Evolutionary conservation across 495 filamentous ascomycete species (phyloP), one percentile per base, ranked within the genome.

Genomic region (Durotheca rogersii): DNA sequence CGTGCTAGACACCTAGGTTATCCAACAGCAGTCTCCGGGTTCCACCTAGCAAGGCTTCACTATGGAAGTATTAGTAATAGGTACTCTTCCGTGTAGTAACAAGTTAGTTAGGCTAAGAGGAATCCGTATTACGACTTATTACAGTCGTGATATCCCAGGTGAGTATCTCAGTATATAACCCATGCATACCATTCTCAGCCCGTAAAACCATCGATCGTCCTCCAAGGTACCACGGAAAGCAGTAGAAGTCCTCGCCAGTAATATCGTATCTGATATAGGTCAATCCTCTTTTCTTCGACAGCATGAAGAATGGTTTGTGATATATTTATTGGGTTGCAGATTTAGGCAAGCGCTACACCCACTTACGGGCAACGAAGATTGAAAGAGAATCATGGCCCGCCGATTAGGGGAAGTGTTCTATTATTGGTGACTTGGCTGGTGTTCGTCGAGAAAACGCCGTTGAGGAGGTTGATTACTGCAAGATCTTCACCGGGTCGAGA

Each of bases 1-100:
- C 29, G 6, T 7, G 7, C n/a, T n/a, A 41, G 7, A 45, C 18
- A 15, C 23, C 39, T 11, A 39, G 12, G 20, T 29, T 38, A 34
- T 25, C 20, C 17, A 17, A 10, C 32, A 16, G 40, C 16, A 17
- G 14, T 25, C 12, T 37, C 23, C 12, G 18, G 36, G 14, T 14
- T 40, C 27, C 18, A 27, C 27, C 11, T 6, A 42, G 18, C 18
- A 11, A 30, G 12, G 19, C 21, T 27, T 41, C 11, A 37, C 41
- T 57, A 43, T 46, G 31, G 35, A 45, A 19, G 12, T 3, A 36
- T 56, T 19, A 56, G 46, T 56, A 33, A 27, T 27, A 9, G 12
- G 7, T 19, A 32, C 41, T 38, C 14, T 17, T 16, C 19, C 23
- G 32, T 39, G 29, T 33, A 20, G 23, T 14, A 32, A 9, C 9